Percentiles rank a stretch among this genome's conserved stretches.
phyloP scores from a whole-genome alignment of 371 early-diverging fungal genomes.

The Fennellomyces sp. region DNA sequence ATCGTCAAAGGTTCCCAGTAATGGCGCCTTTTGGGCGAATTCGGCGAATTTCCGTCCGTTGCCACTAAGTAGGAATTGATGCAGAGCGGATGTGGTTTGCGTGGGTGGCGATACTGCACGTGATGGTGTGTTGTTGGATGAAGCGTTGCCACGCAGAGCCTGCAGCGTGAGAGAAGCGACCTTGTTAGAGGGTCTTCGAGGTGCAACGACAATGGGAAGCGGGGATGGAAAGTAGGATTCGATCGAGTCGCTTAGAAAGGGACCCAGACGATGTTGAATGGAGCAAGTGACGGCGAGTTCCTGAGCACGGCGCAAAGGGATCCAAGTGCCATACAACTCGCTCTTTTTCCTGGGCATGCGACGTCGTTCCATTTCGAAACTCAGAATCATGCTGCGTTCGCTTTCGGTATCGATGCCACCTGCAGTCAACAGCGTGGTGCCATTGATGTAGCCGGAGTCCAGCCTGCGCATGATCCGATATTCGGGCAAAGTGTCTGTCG shows the following conservation, averaged over 20 bases:
- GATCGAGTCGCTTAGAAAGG: slow-evolving; percentile 78
- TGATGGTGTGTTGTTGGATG: slow-evolving; percentile 1
- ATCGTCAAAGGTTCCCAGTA: slow-evolving; percentile 31
- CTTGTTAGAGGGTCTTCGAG: neutral
- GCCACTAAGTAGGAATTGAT: slow-evolving; percentile 23
- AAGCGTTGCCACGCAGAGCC: slow-evolving; percentile 27
- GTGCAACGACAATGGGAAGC: slow-evolving; percentile 52
- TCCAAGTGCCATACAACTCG: slow-evolving; percentile 87
- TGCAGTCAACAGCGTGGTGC: slow-evolving; percentile 79
- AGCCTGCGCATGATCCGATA: slow-evolving; percentile 75
- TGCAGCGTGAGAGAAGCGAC: slow-evolving; percentile 37
- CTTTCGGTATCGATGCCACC: slow-evolving; percentile 88
- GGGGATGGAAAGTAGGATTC: slow-evolving; percentile 76
- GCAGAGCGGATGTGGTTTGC: slow-evolving; percentile 13
- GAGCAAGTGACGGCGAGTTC: slow-evolving; percentile 86
- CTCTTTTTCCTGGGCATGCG: slow-evolving; percentile 76
- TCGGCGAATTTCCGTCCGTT: slow-evolving; percentile 37
- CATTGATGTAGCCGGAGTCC: slow-evolving; percentile 85
- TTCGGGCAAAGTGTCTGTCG: slow-evolving; percentile 42
- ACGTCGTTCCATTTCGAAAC: slow-evolving; percentile 82
- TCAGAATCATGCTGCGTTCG: slow-evolving; percentile 85
- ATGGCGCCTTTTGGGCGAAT: slow-evolving; percentile 29
- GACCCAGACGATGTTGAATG: slow-evolving; percentile 74
- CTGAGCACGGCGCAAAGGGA: slow-evolving; percentile 84
- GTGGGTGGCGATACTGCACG: slow-evolving; percentile 13